Base-by-base conservation (phyloP, 2,329 filamentous ascomycete species). In the Cladosporium sphaerospermum region DNA sequence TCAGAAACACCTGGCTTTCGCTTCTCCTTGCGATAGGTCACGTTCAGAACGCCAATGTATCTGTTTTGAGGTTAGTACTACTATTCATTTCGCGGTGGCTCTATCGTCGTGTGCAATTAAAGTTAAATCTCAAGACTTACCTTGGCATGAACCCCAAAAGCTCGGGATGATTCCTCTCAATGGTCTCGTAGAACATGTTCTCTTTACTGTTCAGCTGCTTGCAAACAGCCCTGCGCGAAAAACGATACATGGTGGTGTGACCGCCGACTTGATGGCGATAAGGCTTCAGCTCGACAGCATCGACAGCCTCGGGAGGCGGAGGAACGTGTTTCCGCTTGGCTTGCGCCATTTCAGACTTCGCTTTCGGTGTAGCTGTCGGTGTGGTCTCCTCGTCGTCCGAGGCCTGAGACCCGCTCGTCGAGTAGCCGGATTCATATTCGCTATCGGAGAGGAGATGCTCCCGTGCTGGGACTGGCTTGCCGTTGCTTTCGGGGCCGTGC, bases 161-260 rank as follows among this genome's bases (percentile, higher is more conserved):
- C 66, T 96, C 87, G 59, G 90, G 88, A 70, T 99, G 92, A 61
- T 89, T 83, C 64, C 83, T 84, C 74, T 99, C 93, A 63, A 97
- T 89, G 52, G 86, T 93, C 72, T 99, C 93, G 70, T 99, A 99
- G 68, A 99, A 99, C 72, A 96, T 89, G 71, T 99, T 99, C 68
- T 99, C 93, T 64, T 92, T 82, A 69, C 96, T 99, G 70, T 96
- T 99, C 65, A 99, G 80, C 72, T 96, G 90, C 72, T 99, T 99
- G 78, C 93, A 99, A 9, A 99, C 91, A 53, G 93, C 93, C 63
- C 91, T 83, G 60, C 89, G 85, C 14, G 93, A 97, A 67, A 99
- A 97, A 40, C 92, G 86, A 80, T 95, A 99, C 34, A 99, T 81
- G 0, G 92, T 96, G 6, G 90, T 96, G 69, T 99, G 93, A 0